Conservation (phyloP, 306 rosid genomes). For the Prunus salicina region DNA sequence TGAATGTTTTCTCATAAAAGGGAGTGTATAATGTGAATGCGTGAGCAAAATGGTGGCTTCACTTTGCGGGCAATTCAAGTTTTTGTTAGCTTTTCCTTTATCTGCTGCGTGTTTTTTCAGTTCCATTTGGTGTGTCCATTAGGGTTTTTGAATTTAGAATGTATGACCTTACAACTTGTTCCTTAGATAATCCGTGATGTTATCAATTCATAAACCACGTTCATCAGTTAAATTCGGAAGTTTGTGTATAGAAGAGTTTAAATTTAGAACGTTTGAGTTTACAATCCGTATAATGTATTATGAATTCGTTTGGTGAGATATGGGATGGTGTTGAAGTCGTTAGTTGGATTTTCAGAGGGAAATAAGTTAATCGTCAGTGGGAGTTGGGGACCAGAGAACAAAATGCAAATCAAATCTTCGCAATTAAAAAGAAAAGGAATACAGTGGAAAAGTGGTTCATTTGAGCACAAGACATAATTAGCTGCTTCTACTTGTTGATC, state of each 20-base stretch:
- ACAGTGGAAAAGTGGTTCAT: constrained; percentile 7
- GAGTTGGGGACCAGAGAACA: constrained; percentile 7
- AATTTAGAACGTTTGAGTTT: not conserved
- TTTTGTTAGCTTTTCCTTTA: not conserved
- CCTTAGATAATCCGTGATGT: too few species aligned
- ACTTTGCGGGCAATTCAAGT: constrained; percentile 35
- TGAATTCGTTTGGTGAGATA: not conserved
- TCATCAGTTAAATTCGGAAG: too few species aligned
- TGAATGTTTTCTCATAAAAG: not conserved
- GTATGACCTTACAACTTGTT: too few species aligned
- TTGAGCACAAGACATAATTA: not conserved
- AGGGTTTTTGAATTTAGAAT: too few species aligned
- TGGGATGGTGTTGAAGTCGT: constrained; percentile 10
- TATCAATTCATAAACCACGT: too few species aligned
- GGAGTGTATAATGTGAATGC: constrained; percentile 10
- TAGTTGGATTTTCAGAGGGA: not conserved
- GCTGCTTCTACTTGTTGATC: constrained; percentile 4
- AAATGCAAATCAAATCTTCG: not conserved
- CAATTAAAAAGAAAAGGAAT: not conserved
- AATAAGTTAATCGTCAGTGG: constrained; percentile 13
- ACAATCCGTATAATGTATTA: not conserved
- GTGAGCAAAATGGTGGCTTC: not conserved
- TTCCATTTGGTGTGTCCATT: too few species aligned
- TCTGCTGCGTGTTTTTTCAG: too few species aligned
- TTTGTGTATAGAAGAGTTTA: too few species aligned